phyloP scores from a whole-genome alignment of 2,329 filamentous ascomycete genomes.

The Botrytis cinerea region DNA sequence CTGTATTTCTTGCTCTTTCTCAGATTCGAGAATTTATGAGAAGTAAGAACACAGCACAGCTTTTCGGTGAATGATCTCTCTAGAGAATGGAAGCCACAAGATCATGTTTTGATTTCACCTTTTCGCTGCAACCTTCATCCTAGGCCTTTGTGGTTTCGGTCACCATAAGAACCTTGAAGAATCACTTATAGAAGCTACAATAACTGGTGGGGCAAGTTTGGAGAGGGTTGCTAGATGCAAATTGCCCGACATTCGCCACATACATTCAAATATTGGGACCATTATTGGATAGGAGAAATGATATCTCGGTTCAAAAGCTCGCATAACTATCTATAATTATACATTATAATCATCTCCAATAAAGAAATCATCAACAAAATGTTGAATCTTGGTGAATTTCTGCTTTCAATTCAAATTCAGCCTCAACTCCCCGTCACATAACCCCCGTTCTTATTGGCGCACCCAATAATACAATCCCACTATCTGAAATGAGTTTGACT shows the following conservation, averaged over 20 bases:
- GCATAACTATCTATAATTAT: neutral
- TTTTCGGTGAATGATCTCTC: neutral
- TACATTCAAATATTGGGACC: neutral
- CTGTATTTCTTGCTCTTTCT: neutral
- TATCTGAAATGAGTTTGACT: neutral
- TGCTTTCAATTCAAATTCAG: neutral
- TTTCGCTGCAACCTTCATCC: slow-evolving; percentile 78
- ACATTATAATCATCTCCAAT: neutral
- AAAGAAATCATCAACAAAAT: too few relatives aligned
- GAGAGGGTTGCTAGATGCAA: neutral
- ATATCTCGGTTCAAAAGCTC: neutral
- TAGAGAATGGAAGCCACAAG: too few relatives aligned
- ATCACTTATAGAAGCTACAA: slow-evolving; percentile 69
- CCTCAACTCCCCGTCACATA: neutral
- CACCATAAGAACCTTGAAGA: slow-evolving; percentile 75
- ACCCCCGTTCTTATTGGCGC: too few relatives aligned
- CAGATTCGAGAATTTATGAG: neutral
- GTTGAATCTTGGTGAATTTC: neutral
- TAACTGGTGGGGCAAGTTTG: slow-evolving; percentile 65
- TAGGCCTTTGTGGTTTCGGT: slow-evolving; percentile 74
- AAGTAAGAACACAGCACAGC: too few relatives aligned
- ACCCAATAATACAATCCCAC: neutral
- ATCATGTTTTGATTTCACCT: slow-evolving; percentile 69
- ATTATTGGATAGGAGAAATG: neutral
- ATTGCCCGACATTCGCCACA: neutral